These are phyloP conservation scores for Saccharomycopsis sp. DNA, from an alignment of 805 yeast species.

Conservation along the genomic window DNA sequence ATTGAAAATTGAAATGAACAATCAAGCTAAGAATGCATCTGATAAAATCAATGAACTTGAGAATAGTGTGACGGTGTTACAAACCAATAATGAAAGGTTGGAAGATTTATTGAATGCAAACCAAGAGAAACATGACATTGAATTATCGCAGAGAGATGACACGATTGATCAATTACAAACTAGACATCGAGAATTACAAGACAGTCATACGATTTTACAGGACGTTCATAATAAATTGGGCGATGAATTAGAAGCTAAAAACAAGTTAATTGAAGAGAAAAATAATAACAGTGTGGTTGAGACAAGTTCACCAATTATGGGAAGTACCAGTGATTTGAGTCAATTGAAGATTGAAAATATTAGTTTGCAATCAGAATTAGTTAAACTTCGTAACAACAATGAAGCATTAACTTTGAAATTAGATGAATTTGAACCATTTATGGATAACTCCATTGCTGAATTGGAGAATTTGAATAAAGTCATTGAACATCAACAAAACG, in stretches of 20 bases:
- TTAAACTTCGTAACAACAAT: conserved; percentile 42
- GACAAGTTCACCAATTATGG: conserved; percentile 11
- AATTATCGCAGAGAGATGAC: neutral
- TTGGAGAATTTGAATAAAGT: conserved; percentile 46
- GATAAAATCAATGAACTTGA: conserved; percentile 46
- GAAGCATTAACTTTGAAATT: conserved; percentile 34
- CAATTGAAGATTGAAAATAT: conserved; percentile 37
- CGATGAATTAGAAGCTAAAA: neutral
- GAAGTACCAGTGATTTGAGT: conserved; percentile 28
- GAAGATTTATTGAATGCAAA: neutral
- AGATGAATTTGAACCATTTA: conserved; percentile 43
- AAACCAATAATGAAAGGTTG: neutral
- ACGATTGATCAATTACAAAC: neutral
- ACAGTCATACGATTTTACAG: neutral
- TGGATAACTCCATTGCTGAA: conserved; percentile 46
- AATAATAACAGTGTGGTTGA: neutral
- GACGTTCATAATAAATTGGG: neutral
- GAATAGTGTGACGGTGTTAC: conserved; percentile 24
- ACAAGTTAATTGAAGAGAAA: neutral
- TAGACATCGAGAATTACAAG: neutral
- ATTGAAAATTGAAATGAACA: conserved; percentile 37
- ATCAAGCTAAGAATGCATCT: conserved; percentile 52
- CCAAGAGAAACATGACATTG: neutral
- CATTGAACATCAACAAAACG: conserved; percentile 44
- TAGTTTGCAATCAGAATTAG: conserved; percentile 38